Base-by-base conservation (phyloP, 2,329 filamentous ascomycete genomes). In the Colletotrichum magnum region DNA sequence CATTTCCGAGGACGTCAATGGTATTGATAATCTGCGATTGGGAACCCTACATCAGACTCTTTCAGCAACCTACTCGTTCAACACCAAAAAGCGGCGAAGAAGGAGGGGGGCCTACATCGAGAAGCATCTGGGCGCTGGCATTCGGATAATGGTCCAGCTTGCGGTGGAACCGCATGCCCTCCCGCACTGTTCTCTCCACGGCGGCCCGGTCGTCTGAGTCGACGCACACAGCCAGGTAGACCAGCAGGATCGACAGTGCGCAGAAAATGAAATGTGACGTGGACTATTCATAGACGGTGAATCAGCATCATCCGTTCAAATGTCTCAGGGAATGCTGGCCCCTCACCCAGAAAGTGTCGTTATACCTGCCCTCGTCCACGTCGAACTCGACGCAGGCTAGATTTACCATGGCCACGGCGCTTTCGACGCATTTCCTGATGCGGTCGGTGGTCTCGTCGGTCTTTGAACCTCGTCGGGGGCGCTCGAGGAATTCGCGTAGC, bases 251-350 rank as follows among this genome's bases (percentile, higher is more conserved):
- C 13, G 51, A 54, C 32, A 36, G 18, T 16, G 51, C 51, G 51
- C 51, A 54, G 51, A 54, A 54, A 10, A 54, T 28, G 32, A 54
- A 54, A 28, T 54, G 51, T 2, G 51, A 54, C 3, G 51, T 54
- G 3, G 26, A 32, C 51, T 54, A 9, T 10, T 4, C 1, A 43
- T n/a, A 16, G 5, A 32, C 7, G 6, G 28, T 6, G 9, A 2
- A 43, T 43, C 16, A 43, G 41, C 16, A 6, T 43, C 15, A 6
- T 6, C 2, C 15, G 28, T 32, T 32, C 7, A 13, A 43, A 43
- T 12, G 16, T 12, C 5, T 7, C 13, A 43, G 16, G 6, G 41
- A 43, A 3, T 5, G 13, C 13, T 10, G 6, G 13, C 5, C 4
- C 1, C 10, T 16, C 13, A 43, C 41, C 41, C 41, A 43, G 41